Evolutionary conservation across 176 grass and related monocot species (phyloP), one percentile per base, ranked within the genome.

Genomic region (Triticum turgidum): DNA sequence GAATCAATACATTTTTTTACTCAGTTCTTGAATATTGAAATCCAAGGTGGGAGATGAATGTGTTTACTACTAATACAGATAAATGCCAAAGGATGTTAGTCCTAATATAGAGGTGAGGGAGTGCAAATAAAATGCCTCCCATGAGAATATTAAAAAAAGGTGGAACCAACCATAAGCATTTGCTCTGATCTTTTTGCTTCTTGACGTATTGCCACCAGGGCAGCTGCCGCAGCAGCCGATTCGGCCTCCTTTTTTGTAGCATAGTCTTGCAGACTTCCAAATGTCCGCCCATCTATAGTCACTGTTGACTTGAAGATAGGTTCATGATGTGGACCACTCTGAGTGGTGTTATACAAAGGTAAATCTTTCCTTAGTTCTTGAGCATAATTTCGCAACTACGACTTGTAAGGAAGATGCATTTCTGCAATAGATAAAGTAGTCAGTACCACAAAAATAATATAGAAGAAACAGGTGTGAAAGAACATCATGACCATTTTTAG

Each of bases 171-270:
- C 85, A 0, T 5, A 5, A 52, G 70, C 12, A 77, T 69, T 82
- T 87, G 47, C 69, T 87, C 70, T 80, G 66, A 32, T 72, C 41
- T 78, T 56, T 54, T 80, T 88, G 65, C 83, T 83, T 97, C 88
- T 85, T 70, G 32, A 30, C 69, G 85, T 83, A 95, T 82, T 76
- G 75, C 90, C 79, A 88, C 83, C 15, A 98, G 77, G 78, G 96
- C 93, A 68, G 13, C 80, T 81, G 96, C 96, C 85, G 88, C 93
- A 54, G 88, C 71, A 39, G 49, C 49, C 49, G 78, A 68, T 83
- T 98, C 93, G 20, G 96, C 93, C 80, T 95, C 88, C 72, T 85
- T 95, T 30, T 91, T 0, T 87, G 91, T 89, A 61, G 10, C 30
- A 64, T 61, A 94, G 12, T 62, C 90, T 58, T 81, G 39, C 6